Percentiles rank a stretch among this genome's conserved stretches.
Conservation (phyloP, 164 flowering plant genomes). For the Houttuynia cordata region DNA sequence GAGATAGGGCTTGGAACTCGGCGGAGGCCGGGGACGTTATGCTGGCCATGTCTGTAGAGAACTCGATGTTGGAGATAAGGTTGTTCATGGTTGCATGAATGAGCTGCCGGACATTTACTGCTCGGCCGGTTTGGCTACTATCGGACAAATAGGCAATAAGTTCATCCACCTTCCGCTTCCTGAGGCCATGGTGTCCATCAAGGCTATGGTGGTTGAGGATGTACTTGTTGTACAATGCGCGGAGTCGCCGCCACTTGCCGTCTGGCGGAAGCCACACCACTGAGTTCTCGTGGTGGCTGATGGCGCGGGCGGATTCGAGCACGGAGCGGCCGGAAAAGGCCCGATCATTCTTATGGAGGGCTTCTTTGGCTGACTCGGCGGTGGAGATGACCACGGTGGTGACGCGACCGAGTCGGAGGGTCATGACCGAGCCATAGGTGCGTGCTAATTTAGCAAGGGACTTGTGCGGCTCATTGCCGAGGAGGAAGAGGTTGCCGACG, state of each 20-base stretch:
- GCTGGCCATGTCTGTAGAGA: slow-evolving; percentile 12
- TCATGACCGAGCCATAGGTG: slow-evolving; percentile 19
- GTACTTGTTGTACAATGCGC: slow-evolving; percentile 7
- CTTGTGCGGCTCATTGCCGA: slow-evolving; percentile 13
- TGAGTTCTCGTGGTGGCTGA: neutral
- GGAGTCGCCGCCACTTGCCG: slow-evolving; percentile 10
- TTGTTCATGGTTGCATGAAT: slow-evolving; percentile 9
- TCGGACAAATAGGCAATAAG: slow-evolving; percentile 9
- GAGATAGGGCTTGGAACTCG: slow-evolving; percentile 11
- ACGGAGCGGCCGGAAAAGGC: slow-evolving; percentile 8
- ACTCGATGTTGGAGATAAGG: slow-evolving; percentile 15
- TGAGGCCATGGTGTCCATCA: slow-evolving; percentile 10
- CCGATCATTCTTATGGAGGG: slow-evolving; percentile 16
- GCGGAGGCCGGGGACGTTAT: slow-evolving; percentile 2
- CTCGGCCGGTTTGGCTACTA: slow-evolving; percentile 1
- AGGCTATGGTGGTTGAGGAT: slow-evolving; percentile 13
- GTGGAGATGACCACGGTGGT: slow-evolving; percentile 14
- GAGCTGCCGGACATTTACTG: slow-evolving; percentile 9
- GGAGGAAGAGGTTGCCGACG: slow-evolving; percentile 14
- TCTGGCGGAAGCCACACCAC: neutral
- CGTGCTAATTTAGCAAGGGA: slow-evolving; percentile 13
- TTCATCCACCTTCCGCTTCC: slow-evolving; percentile 17
- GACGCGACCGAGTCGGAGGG: slow-evolving; percentile 9
- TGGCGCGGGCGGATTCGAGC: neutral
- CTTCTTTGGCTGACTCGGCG: slow-evolving; percentile 12